Conservation (phyloP, 139 green algal genomes). For the Haematococcus sp. region DNA sequence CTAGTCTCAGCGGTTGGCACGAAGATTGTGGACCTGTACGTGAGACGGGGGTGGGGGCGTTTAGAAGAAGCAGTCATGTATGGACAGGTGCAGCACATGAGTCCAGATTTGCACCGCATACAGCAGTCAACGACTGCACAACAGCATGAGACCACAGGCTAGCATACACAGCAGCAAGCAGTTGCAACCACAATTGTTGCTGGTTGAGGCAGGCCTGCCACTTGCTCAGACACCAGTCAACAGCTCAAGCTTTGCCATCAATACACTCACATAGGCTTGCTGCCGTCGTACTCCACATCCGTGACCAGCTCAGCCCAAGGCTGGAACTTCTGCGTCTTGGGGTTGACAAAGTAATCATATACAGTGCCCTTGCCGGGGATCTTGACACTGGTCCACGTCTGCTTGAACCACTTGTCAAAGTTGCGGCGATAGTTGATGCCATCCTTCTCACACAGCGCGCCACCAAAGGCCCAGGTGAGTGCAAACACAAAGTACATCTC, state of each 20-base stretch:
- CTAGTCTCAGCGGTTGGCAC: conserved; percentile 85
- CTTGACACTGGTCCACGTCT: conserved; percentile 76
- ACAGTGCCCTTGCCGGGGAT: conserved; percentile 79
- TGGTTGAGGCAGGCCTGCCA: no score
- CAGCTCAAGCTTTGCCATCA: not conserved
- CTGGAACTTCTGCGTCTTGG: conserved; percentile 82
- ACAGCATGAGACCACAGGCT: no score
- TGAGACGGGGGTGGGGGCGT: not conserved
- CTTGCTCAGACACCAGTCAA: not conserved
- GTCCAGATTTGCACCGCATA: no score
- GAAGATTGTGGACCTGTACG: conserved; percentile 75
- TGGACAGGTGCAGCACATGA: no score
- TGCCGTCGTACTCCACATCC: conserved; percentile 71
- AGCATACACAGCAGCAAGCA: no score
- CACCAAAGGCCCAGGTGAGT: conserved; percentile 83
- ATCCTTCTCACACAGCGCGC: conserved; percentile 81
- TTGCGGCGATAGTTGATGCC: conserved; percentile 85
- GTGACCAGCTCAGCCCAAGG: conserved; percentile 82
- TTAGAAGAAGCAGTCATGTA: no score
- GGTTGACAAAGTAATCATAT: conserved; percentile 88
- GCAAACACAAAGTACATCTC: conserved; percentile 88
- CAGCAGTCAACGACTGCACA: no score
- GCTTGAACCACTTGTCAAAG: conserved; percentile 94
- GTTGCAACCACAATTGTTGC: no score
- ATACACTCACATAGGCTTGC: conserved; percentile 46